Conservation (phyloP, 192 early-diverging fungal species). For the Allomyces macrogynus region DNA sequence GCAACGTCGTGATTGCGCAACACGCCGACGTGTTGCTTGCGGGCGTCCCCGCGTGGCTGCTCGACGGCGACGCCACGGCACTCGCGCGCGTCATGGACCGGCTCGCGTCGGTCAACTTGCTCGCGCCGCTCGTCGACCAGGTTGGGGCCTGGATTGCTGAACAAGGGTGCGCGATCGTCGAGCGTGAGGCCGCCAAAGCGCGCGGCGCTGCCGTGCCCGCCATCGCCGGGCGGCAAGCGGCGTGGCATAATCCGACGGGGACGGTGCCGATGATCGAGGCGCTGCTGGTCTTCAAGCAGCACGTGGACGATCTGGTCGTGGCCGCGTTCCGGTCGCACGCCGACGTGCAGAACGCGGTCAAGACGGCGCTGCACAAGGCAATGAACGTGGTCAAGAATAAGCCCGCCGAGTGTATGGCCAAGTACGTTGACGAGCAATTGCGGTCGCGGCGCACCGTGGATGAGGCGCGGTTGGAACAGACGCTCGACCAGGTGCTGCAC, state of each 20-base stretch:
- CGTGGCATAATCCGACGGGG: too few relatives aligned
- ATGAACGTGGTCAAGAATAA: slow-evolving; percentile 51
- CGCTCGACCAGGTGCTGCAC: slow-evolving; percentile 34
- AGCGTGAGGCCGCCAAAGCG: too few relatives aligned
- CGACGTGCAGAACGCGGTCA: slow-evolving; percentile 32
- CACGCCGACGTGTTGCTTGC: too few relatives aligned
- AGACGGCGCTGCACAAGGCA: slow-evolving; percentile 51
- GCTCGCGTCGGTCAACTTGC: too few relatives aligned
- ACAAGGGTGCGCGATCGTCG: too few relatives aligned
- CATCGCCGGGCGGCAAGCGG: background rate
- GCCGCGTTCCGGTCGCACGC: slow-evolving; percentile 33
- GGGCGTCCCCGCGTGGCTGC: slow-evolving; percentile 1
- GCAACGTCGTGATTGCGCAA: too few relatives aligned
- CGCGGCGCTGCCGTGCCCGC: background rate
- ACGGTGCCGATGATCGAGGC: slow-evolving; percentile 25
- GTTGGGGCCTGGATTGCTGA: too few relatives aligned
- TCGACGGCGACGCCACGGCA: background rate
- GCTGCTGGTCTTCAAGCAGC: slow-evolving; percentile 38
- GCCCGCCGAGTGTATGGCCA: slow-evolving; percentile 53
- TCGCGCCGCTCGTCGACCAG: too few relatives aligned
- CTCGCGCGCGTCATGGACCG: too few relatives aligned
- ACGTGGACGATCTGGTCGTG: slow-evolving; percentile 35
- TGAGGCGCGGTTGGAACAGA: slow-evolving; percentile 28
- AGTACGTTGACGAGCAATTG: slow-evolving; percentile 45
- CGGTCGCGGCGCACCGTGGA: slow-evolving; percentile 23